A percentile compares a stretch with the other conserved stretches of the same genome.
Conservation (phyloP, 202 grass and related monocot genomes). For the Setaria viridis region DNA sequence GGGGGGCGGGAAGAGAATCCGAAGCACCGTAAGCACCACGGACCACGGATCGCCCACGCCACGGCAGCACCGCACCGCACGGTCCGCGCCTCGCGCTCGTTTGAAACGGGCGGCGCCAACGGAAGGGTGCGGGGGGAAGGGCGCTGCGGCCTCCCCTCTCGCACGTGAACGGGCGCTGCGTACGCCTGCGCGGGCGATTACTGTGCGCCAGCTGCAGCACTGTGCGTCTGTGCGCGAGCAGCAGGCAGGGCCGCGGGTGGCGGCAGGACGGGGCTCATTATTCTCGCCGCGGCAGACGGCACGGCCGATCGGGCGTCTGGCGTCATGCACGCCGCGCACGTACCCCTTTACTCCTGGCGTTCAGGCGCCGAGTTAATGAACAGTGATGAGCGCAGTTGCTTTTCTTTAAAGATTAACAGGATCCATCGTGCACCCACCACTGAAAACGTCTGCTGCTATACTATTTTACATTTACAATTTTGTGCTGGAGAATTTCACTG, state of each 20-base stretch:
- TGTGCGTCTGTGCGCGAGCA: background rate
- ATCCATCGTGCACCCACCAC: background rate
- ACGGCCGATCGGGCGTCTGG: background rate
- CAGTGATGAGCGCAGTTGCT: background rate
- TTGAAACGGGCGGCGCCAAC: background rate
- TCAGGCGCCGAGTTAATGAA: conserved; percentile 5
- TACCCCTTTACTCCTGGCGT: background rate
- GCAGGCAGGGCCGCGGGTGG: conserved; percentile 2
- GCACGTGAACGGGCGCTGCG: conserved; percentile 22
- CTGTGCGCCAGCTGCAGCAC: background rate
- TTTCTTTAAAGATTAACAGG: background rate
- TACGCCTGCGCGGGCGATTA: background rate
- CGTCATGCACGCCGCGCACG: background rate
- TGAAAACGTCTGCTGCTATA: background rate
- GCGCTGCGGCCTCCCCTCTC: too few relatives aligned
- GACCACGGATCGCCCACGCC: too few relatives aligned
- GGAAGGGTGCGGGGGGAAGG: background rate
- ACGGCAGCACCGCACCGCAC: background rate
- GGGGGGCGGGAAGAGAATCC: conserved; percentile 9
- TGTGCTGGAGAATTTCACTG: background rate
- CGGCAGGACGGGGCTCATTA: background rate
- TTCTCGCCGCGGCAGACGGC: conserved; percentile 2
- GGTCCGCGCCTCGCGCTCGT: background rate
- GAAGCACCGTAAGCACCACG: conserved; percentile 10
- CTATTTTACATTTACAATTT: background rate